Evolutionary conservation across 2,329 filamentous ascomycete genomes (phyloP), one percentile per base, ranked within the genome.

Genomic region (Aspergillus fructus): DNA sequence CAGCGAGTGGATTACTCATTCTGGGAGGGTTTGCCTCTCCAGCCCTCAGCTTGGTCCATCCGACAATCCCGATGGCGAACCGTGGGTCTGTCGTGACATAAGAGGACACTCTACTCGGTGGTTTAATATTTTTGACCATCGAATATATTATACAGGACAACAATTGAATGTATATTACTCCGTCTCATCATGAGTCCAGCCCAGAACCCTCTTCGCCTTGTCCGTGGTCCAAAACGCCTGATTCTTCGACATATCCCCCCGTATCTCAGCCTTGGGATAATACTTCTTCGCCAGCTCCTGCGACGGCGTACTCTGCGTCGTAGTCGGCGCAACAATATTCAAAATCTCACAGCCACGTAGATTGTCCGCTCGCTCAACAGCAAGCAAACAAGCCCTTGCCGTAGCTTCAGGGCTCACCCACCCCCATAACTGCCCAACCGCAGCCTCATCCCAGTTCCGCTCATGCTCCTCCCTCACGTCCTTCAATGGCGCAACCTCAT

Each of bases 401-500:
- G 69, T 71, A 3, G 72, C 74, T 13, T 62, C 54, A 0, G 72
- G 71, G 41, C 62, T 65, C 15, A 74, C 72, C 73, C 73, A 75
- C 7, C 69, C 70, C 71, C 71, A 75, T 3, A 75, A 62, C 61
- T 73, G 71, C 51, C 67, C 69, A 46, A 76, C 70, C 6, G 64
- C 74, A 1, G 69, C 63, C 8, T 64, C 62, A 3, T 72, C 59
- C 74, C 74, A 74, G 48, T 72, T 65, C 50, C 68, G 63, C 21
- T 60, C 49, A 50, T 76, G 73, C 60, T 72, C 67, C 52, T 71
- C 58, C 50, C 63, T 59, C 17, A 74, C 71, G 2, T 72, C 62
- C 19, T 63, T 52, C 40, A 66, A 58, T 8, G 66, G 61, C 11
- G 67, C 68, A 6, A 76, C 74, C 48, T 75, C 69, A 48, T 76